Evolutionary conservation across 2,329 filamentous ascomycete genomes (phyloP), one percentile per base, ranked within the genome.

Genomic region (Aureobasidium lini): DNA sequence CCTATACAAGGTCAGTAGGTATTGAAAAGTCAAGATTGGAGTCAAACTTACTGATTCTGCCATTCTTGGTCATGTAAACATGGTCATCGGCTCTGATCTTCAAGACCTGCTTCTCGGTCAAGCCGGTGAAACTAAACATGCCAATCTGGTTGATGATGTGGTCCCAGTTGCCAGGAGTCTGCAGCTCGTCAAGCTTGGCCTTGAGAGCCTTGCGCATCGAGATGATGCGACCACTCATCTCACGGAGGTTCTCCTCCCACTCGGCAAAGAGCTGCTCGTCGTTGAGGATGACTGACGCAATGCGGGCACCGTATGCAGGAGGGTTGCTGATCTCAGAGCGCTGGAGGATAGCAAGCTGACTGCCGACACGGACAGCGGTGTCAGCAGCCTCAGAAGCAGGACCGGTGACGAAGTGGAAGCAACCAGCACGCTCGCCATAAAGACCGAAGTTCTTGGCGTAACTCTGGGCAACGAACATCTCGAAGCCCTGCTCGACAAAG

Each of bases 81-180:
- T 94, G 89, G 61, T 80, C 83, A 53, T 89, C 83, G 62, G 84
- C 79, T 56, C 86, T 81, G 62, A 94, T 77, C 75, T 84, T 85
- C 66, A 82, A 66, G 7, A 93, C 89, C 72, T 94, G 89, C 63
- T 82, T 71, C 76, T 91, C 88, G 11, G 73, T 82, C 71, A 95
- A 76, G 11, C 90, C 90, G 0, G 90, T 95, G 74, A 95, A 99
- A 73, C 87, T 93, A 78, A 99, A 99, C 94, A 99, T 99, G 77
- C 94, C 94, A 71, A 99, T 99, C 81, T 99, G 94, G 69, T 95
- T 89, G 15, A 92, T 96, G 72, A 99, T 95, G 77, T 99, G 94
- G 70, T 92, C 90, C 94, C 94, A 99, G 13, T 83, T 88, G 34
- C 93, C 93, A 0, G 93, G 93, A 0, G 94, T 96, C 32, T 84